Base-by-base conservation (phyloP, 1,284 basidiomycete genomes). In the Leccinum huronense region DNA sequence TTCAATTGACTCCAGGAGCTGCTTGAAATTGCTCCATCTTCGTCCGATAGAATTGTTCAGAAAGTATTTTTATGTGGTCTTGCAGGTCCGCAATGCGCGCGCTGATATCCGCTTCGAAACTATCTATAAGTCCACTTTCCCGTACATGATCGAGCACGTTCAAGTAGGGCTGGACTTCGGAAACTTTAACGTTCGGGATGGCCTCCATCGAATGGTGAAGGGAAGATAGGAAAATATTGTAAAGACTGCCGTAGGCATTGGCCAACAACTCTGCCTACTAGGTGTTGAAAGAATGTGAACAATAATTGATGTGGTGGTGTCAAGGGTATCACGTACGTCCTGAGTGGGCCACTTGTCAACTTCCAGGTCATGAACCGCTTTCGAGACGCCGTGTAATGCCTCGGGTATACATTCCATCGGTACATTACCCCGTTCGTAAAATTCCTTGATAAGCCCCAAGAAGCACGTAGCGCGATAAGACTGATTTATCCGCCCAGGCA, bases 381-480 rank as follows among this genome's bases (percentile, higher is more conserved):
- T 91, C 38, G 82, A 80, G 14, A 97, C 84, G 58, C 86, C 86
- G 59, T 86, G 83, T 56, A 97, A 78, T 14, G 94, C 95, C 75
- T 98, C 96, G 0, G 90, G 91, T 59, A 99, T 87, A 76, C 97
- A 99, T 71, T 97, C 96, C 69, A 97, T 80, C 3, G 97, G 97
- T 6, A 98, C 93, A 69, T 96, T 89, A 69, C 94, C 91, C 31
- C 91, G 84, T 78, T 96, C 93, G 73, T 91, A 98, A 73, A 95
- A 90, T 60, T 89, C 85, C 67, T 89, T 89, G 66, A 98, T 94
- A 51, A 95, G 84, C 60, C 95, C 91, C 69, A 98, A 78, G 77
- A 97, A 97, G 70, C 90, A 90, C 9, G 89, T 84, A 0, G 86
- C 86, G 27, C 93, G 86, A 72, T 93, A 94, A 3, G 91, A 80